Evolutionary conservation across 2,329 filamentous ascomycete species (phyloP).

Genomic region (Colletotrichum filicis): DNA sequence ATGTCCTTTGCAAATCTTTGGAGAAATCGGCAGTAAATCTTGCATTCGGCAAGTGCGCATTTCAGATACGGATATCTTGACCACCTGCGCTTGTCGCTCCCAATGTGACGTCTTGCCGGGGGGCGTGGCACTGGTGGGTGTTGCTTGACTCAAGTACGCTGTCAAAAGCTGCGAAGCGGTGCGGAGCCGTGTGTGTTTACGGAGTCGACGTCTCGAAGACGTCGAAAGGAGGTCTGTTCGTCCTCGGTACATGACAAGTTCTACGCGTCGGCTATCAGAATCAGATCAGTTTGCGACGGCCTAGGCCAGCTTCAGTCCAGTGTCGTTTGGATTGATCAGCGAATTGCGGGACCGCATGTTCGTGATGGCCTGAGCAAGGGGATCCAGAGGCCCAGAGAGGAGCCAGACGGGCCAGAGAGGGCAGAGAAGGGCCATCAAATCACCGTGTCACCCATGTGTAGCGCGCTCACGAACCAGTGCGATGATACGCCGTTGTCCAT

Average conservation of each 20-base stretch:
- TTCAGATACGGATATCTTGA: not conserved
- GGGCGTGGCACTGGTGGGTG: not conserved
- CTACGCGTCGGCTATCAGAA: not conserved
- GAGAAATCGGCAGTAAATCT: not conserved
- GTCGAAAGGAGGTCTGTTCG: not conserved
- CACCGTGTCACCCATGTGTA: not conserved
- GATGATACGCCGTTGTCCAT: not conserved
- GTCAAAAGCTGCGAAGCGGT: not conserved
- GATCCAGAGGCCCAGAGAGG: not conserved
- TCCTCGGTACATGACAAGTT: not conserved
- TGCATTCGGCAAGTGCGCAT: not conserved
- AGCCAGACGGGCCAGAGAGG: too few species aligned
- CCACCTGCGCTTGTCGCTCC: not conserved
- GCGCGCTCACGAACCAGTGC: not conserved
- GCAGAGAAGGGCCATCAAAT: not conserved
- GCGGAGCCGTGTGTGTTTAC: not conserved
- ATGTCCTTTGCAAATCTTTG: not conserved
- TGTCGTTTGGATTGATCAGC: not conserved
- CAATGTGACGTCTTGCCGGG: constrained; percentile 5
- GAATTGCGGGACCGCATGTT: constrained; percentile 14
- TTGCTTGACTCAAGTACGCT: not conserved
- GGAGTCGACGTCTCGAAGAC: not conserved
- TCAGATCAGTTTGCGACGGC: not conserved
- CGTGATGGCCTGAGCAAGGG: not conserved
- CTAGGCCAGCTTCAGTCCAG: not conserved